Base-by-base conservation (phyloP, 1,284 basidiomycete species). In the Butyriboletus appendiculatus region DNA sequence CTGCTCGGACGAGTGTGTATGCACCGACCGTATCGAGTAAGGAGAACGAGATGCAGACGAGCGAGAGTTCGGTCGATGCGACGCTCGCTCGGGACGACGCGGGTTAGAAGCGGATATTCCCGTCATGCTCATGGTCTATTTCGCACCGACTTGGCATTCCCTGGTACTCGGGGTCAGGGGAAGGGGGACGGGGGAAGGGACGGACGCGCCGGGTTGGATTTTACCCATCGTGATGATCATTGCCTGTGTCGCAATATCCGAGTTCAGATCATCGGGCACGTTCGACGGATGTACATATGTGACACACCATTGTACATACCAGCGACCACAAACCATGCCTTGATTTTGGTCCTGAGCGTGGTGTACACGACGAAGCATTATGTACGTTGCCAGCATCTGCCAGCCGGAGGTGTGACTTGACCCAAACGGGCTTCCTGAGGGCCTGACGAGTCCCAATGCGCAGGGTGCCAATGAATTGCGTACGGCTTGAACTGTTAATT, bases 11-110 rank as follows among this genome's bases (percentile, higher is more conserved):
- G 14, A 38, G 41, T 9, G 37, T 38, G n/a, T 48, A 32, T 9
- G 26, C 20, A 16, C 18, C n/a, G 22, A 45, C 50, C 4, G 5
- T 41, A 18, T 28, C 10, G 30, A 39, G 40, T 42, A 61, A 63
- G 47, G 52, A 52, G 14, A 35, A 52, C 32, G 41, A 40, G 40
- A 35, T 33, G 10, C 41, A 11, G 6, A 28, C 42, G 14, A 39
- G 28, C 33, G 28, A 9, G 11, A 39, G 9, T 42, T 24, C 48
- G 6, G 39, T 38, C 24, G 15, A n/a, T 22, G 33, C 14, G 1
- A 48, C 45, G 11, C 18, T 44, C 28, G 38, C 24, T 20, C 48
- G n/a, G 22, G 20, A 41, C 14, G 47, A 48, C 9, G 41, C 4
- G 26, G 52, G 33, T 26, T 64, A 57, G 32, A 5, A 33, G 26